phyloP scores from a whole-genome alignment of 805 yeast genomes.

The Myxozyma sirexii region DNA sequence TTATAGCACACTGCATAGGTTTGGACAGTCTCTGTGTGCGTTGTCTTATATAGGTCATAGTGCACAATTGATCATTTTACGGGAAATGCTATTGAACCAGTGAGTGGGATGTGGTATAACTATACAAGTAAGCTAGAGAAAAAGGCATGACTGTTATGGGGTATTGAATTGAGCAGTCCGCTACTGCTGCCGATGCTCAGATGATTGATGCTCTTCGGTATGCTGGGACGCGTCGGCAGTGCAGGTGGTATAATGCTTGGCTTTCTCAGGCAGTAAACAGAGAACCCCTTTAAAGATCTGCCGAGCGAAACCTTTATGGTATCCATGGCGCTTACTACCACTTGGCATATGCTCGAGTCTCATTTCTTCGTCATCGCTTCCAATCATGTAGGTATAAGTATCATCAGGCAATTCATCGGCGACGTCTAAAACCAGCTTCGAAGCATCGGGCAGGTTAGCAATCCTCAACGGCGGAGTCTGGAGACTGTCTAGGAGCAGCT shows the following conservation, averaged over 20 bases:
- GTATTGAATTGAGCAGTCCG: too few relatives aligned
- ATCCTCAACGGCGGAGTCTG: not conserved
- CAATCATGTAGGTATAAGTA: not conserved
- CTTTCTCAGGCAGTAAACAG: constrained; percentile 18
- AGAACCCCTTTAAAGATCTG: constrained; percentile 20
- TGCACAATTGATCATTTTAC: too few relatives aligned
- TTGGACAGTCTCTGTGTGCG: not conserved
- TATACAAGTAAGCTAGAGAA: too few relatives aligned
- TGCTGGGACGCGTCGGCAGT: not conserved
- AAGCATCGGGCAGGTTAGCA: not conserved
- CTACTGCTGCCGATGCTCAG: not conserved
- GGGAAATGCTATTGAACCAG: too few relatives aligned
- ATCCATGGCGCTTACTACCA: not conserved
- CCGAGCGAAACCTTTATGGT: not conserved
- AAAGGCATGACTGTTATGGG: too few relatives aligned
- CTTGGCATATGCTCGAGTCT: not conserved
- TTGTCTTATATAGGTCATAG: not conserved
- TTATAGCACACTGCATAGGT: not conserved
- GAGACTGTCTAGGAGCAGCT: not conserved
- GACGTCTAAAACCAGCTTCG: constrained; percentile 1
- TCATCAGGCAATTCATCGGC: not conserved
- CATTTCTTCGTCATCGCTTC: not conserved
- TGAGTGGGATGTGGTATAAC: not conserved
- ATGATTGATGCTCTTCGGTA: not conserved
- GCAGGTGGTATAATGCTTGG: constrained; percentile 20